Evolutionary conservation across 345 rosid genomes (phyloP).

Genomic region (Dipteronia sinensis): DNA sequence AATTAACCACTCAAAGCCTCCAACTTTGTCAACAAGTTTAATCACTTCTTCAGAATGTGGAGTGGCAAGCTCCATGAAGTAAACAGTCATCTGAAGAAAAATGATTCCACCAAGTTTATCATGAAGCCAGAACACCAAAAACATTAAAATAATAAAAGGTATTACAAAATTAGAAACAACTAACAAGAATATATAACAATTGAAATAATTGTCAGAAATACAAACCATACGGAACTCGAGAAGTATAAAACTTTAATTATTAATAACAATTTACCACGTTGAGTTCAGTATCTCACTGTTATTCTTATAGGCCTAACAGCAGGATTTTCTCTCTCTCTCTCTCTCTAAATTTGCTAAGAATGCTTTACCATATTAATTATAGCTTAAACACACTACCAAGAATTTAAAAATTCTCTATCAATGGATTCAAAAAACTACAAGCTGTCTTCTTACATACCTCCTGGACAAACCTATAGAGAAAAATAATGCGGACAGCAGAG

Average conservation of each 20-base stretch:
- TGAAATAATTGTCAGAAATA: background rate
- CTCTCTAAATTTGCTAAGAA: background rate
- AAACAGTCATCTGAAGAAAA: constrained; percentile 70
- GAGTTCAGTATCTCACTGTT: background rate
- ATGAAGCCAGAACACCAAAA: constrained; percentile 9
- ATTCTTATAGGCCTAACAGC: background rate
- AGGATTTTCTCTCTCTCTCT: background rate
- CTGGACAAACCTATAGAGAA: constrained; percentile 91
- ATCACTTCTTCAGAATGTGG: constrained; percentile 95
- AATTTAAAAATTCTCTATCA: background rate
- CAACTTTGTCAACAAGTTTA: constrained; percentile 96
- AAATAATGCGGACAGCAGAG: constrained; percentile 93
- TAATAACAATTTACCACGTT: background rate
- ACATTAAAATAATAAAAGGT: constrained; percentile 7
- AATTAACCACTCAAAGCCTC: constrained; percentile 96
- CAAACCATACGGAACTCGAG: background rate
- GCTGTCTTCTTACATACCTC: constrained; percentile 62
- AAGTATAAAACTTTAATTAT: background rate
- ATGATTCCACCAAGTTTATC: constrained; percentile 18
- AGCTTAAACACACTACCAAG: background rate
- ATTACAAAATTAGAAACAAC: background rate
- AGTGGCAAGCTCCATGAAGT: constrained; percentile 94
- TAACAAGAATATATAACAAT: background rate
- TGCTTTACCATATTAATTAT: background rate
- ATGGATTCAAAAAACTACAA: constrained; percentile 13